Base-by-base conservation (phyloP, 306 rosid species). In the Begonia peltatifolia region DNA sequence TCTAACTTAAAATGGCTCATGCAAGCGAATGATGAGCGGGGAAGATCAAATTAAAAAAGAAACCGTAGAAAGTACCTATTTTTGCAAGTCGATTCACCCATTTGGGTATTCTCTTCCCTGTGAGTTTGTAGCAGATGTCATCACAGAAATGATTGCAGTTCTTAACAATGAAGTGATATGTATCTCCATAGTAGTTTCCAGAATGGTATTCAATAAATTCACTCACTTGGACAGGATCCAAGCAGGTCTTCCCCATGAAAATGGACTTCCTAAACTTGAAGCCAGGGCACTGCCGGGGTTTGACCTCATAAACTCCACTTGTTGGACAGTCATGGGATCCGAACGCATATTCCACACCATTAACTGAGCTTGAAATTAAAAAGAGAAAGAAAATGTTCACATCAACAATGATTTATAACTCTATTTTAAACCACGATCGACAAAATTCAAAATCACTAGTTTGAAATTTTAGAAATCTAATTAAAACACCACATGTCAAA, bases 1-100 rank as follows among this genome's bases (percentile, higher is more conserved):
- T 30, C 36, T 30, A 30, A 30, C 36, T 4, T 3, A 30, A 6
- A 30, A 3, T 5, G 5, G 5, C 2, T 2, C 30, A 23, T n/a
- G n/a, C n/a, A n/a, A n/a, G n/a, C n/a, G n/a, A n/a, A n/a, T n/a
- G n/a, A n/a, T n/a, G n/a, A n/a, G n/a, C n/a, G n/a, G n/a, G n/a
- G n/a, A n/a, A n/a, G n/a, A n/a, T n/a, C n/a, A n/a, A n/a, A n/a
- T n/a, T n/a, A n/a, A n/a, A n/a, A n/a, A n/a, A n/a, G n/a, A n/a
- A n/a, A n/a, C n/a, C n/a, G n/a, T n/a, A 23, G 36, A 30, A 30
- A 6, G 17, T 75, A 80, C 97, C 95, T 62, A 89, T 78, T 67
- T 76, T 82, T 44, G 95, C 97, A 0, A 89, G 95, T 53, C 97
- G 89, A 75, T 89, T 89, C 18, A 89, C 94, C 97, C 97, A 89